Conservation (phyloP, 1,284 basidiomycete species). For the Wallemia mellicola region DNA sequence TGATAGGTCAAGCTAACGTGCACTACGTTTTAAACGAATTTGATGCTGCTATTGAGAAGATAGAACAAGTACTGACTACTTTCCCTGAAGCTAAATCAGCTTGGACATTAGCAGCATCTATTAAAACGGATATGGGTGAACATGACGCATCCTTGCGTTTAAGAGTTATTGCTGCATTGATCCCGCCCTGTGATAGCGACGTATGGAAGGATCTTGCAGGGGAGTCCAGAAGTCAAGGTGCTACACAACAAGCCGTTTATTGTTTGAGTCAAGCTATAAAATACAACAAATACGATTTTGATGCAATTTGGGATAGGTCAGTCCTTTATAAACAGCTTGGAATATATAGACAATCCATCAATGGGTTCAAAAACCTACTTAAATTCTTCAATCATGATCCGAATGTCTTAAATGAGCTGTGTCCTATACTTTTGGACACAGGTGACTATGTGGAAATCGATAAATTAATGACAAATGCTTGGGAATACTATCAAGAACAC, state of each 20-base stretch:
- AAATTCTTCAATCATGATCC: conserved; percentile 51
- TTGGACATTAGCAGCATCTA: conserved; percentile 44
- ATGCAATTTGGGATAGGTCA: conserved; percentile 71
- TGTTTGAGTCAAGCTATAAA: conserved; percentile 62
- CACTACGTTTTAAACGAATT: conserved; percentile 46
- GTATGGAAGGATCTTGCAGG: conserved; percentile 51
- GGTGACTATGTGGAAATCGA: conserved; percentile 33
- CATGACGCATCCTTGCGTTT: conserved; percentile 44
- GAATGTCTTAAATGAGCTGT: conserved; percentile 44
- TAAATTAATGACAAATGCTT: conserved; percentile 31
- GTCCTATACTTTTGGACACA: conserved; percentile 41
- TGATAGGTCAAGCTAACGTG: conserved; percentile 64
- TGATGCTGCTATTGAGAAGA: conserved; percentile 37
- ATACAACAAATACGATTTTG: conserved; percentile 47
- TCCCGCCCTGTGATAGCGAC: conserved; percentile 41
- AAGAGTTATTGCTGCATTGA: conserved; percentile 64
- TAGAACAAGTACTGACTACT: conserved; percentile 75
- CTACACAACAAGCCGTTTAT: conserved; percentile 61
- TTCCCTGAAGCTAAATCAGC: conserved; percentile 57
- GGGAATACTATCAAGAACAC: conserved; percentile 21
- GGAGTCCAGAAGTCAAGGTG: conserved; percentile 42
- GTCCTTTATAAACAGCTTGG: conserved; percentile 45
- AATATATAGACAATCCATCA: conserved; percentile 30
- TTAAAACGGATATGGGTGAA: conserved; percentile 22
- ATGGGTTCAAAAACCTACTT: conserved; percentile 42